phyloP scores from a whole-genome alignment of 345 rosid species.

The Jatropha curcas region DNA sequence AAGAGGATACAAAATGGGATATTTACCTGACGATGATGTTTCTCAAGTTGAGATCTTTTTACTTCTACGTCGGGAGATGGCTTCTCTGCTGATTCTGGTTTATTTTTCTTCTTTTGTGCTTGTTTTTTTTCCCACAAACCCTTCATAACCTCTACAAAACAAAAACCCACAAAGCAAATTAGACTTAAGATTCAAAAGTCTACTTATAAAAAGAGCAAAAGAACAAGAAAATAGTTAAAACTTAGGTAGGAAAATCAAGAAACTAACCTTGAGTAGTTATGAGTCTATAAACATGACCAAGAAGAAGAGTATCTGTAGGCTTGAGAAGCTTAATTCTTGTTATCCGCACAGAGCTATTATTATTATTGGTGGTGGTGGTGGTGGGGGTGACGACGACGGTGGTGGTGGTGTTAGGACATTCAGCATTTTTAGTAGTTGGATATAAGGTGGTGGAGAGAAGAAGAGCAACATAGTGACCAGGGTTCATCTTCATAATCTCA shows the following conservation, averaged over 20 bases:
- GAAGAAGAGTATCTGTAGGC: conserved; percentile 73
- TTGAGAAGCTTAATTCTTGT: conserved; percentile 93
- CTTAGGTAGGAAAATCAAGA: background rate
- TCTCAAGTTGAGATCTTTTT: conserved; percentile 44
- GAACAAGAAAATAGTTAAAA: background rate
- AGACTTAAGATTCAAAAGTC: background rate
- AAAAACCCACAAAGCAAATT: conserved; percentile 5
- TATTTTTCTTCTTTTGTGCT: conserved; percentile 55
- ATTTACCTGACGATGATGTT: conserved; percentile 44
- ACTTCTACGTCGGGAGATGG: conserved; percentile 28
- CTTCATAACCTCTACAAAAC: conserved; percentile 72
- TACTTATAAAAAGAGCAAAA: background rate
- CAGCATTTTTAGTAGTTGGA: conserved; percentile 28
- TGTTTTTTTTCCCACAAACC: conserved; percentile 69
- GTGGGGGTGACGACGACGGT: background rate
- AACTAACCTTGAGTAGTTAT: conserved; percentile 78
- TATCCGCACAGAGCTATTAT: conserved; percentile 48
- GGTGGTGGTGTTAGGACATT: conserved; percentile 8
- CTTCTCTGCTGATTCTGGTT: conserved; percentile 29
- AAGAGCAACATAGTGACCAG: conserved; percentile 91
- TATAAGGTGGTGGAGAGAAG: conserved; percentile 72
- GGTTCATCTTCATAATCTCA: conserved; percentile 79
- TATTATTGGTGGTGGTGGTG: background rate
- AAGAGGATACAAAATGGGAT: no score
- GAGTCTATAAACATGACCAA: conserved; percentile 85